Evolutionary conservation across 1,139 yeast genomes (phyloP).

Genomic region (Keqinozyma sinolaborantium): DNA sequence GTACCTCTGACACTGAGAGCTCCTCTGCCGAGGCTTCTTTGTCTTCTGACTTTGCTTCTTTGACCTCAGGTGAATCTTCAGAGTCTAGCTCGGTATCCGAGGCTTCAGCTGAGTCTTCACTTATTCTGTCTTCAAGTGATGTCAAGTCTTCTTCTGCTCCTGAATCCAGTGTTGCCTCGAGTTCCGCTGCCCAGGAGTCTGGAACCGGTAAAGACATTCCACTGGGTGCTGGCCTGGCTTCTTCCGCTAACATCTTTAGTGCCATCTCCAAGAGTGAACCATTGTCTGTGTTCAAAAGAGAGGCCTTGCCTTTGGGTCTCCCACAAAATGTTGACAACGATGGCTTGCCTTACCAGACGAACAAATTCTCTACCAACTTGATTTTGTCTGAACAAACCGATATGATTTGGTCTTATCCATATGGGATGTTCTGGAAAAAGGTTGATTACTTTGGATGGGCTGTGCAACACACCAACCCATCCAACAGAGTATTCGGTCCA

Average conservation of each 20-base stretch:
- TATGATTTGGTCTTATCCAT: constrained; percentile 80
- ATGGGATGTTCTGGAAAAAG: constrained; percentile 62
- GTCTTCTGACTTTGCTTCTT: constrained; percentile 6
- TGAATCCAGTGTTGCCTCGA: constrained; percentile 1
- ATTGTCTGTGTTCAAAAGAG: constrained; percentile 43
- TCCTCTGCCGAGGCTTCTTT: constrained; percentile 2
- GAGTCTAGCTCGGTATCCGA: constrained; percentile 1
- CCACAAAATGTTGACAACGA: constrained; percentile 46
- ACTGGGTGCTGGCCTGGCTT: constrained; percentile 3
- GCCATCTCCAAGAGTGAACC: constrained; percentile 50
- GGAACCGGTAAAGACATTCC: not conserved
- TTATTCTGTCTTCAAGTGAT: not conserved
- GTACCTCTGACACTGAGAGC: constrained; percentile 1
- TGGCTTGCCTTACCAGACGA: constrained; percentile 62
- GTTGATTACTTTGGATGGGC: constrained; percentile 55
- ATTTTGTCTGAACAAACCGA: constrained; percentile 61
- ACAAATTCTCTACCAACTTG: constrained; percentile 81
- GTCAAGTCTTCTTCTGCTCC: not conserved
- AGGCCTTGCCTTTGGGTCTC: constrained; percentile 46
- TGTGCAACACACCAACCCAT: constrained; percentile 57
- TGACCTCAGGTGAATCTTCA: constrained; percentile 2
- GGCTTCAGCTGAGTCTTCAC: not conserved
- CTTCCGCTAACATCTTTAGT: constrained; percentile 39
- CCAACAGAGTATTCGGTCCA: constrained; percentile 66
- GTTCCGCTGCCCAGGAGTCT: not conserved